phyloP scores from a whole-genome alignment of 1,284 basidiomycete species.

The Cutaneotrichosporon spelunceum region DNA sequence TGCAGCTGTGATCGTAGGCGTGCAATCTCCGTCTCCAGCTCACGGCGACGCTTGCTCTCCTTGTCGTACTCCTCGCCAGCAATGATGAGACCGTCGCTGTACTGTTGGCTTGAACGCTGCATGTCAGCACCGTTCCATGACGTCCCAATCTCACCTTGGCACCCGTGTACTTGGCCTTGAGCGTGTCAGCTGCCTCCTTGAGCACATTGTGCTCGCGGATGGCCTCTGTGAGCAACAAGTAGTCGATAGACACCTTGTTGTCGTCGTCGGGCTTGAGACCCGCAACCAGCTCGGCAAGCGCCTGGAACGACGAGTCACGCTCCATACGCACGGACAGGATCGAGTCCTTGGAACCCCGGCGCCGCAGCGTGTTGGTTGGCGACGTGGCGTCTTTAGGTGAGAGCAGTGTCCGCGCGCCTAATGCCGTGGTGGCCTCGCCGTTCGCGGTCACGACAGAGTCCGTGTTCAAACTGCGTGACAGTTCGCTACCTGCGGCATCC shows the following conservation, averaged over 20 bases:
- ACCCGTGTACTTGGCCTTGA: conserved; percentile 76
- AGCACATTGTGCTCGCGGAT: conserved; percentile 66
- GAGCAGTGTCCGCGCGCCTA: conserved; percentile 27
- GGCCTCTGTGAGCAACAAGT: conserved; percentile 69
- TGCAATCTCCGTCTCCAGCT: conserved; percentile 87
- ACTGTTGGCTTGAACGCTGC: conserved; percentile 81
- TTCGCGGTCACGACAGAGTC: conserved; percentile 22
- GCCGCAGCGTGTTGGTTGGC: conserved; percentile 29
- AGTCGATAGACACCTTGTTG: conserved; percentile 68
- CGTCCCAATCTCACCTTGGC: conserved; percentile 64
- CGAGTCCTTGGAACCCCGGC: conserved; percentile 44
- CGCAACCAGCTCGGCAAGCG: conserved; percentile 54
- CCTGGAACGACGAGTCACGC: conserved; percentile 32
- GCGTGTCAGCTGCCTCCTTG: conserved; percentile 61
- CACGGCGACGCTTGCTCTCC: conserved; percentile 78
- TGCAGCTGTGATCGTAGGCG: conserved; percentile 78
- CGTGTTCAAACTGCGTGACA: conserved; percentile 30
- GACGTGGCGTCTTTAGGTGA: conserved; percentile 31
- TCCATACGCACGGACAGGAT: conserved; percentile 35
- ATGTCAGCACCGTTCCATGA: not conserved
- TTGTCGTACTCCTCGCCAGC: conserved; percentile 91
- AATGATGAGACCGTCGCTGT: conserved; percentile 83
- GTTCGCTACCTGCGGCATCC: not conserved
- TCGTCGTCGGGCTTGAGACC: conserved; percentile 64
- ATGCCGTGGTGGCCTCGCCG: conserved; percentile 12